These are phyloP conservation scores for Psilocybe subaeruginosa DNA, from an alignment of 768 basidiomycete species.

Conservation along the genomic window DNA sequence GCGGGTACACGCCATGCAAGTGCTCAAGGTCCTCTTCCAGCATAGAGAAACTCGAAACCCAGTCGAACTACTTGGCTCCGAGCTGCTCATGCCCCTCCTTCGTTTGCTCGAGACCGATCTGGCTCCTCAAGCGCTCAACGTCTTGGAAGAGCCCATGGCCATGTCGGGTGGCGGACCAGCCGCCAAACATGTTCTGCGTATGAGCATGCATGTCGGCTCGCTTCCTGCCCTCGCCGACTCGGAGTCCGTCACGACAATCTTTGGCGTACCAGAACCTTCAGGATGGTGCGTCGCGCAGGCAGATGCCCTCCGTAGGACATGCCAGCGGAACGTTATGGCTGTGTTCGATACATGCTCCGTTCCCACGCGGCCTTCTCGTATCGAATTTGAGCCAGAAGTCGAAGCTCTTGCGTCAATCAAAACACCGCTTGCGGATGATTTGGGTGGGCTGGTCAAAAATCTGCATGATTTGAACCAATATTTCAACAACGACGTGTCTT, in stretches of 20 bases:
- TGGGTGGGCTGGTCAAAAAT: constrained; percentile 79
- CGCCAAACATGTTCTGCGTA: constrained; percentile 85
- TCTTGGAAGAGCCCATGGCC: constrained; percentile 88
- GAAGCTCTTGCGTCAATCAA: constrained; percentile 44
- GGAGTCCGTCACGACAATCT: constrained; percentile 69
- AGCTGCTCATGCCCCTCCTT: constrained; percentile 88
- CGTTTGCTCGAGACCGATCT: constrained; percentile 88
- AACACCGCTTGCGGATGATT: constrained; percentile 57
- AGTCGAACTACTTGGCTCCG: constrained; percentile 76
- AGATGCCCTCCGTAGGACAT: constrained; percentile 60
- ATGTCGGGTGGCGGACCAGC: constrained; percentile 77
- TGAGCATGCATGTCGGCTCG: constrained; percentile 77
- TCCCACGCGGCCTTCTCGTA: constrained; percentile 66
- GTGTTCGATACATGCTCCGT: constrained; percentile 86
- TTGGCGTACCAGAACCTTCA: constrained; percentile 79
- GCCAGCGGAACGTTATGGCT: constrained; percentile 78
- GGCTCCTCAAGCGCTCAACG: constrained; percentile 84
- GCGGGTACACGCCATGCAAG: constrained; percentile 80
- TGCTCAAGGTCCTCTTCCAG: constrained; percentile 87
- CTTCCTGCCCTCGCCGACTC: constrained; percentile 37
- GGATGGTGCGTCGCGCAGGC: constrained; percentile 87
- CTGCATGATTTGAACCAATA: constrained; percentile 76
- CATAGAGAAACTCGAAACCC: constrained; percentile 79
- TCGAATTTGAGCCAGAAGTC: constrained; percentile 73
- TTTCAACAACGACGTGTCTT: constrained; percentile 56